A percentile compares a stretch with the other conserved stretches of the same genome.
Conservation (phyloP, 768 basidiomycete species). For the Tephrocybe sp. region DNA sequence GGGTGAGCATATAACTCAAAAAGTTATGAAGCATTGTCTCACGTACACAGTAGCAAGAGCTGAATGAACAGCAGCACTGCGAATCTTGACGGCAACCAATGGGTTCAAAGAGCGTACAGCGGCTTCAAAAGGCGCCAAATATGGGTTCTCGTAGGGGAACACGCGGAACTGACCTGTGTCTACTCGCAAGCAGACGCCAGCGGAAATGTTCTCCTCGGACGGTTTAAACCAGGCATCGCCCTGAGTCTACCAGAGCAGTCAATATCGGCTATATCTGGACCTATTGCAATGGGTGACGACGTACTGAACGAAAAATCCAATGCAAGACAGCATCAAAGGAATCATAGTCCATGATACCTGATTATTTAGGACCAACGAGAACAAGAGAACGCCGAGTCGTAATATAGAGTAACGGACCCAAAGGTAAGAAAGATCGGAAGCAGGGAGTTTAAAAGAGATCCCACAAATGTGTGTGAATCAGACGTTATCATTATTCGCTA, state of each 20-base stretch:
- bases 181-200: conserved; percentile 75
- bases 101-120: conserved; percentile 78
- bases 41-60: conserved; percentile 68
- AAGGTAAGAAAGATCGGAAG: conserved; percentile 24
- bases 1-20: neutral
- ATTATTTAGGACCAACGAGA: conserved; percentile 32
- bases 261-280: conserved; percentile 10
- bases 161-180: conserved; percentile 70
- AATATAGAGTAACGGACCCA: conserved; percentile 33
- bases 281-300: conserved; percentile 20
- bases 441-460: conserved; percentile 40
- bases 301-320: conserved; percentile 73
- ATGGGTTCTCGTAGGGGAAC: conserved; percentile 86
- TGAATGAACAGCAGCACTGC: conserved; percentile 79
- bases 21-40: neutral
- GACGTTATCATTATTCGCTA: conserved; percentile 31
- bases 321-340: conserved; percentile 79
- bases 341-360: conserved; percentile 67
- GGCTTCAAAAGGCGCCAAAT: conserved; percentile 78
- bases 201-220: conserved; percentile 77
- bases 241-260: conserved; percentile 52
- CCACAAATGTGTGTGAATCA: conserved; percentile 26
- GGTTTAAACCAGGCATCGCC: conserved; percentile 88
- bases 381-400: conserved; percentile 29
- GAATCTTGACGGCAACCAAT: conserved; percentile 79